Conservation (phyloP, 495 filamentous ascomycete species). For the Pseudoneurospora amorphoporcata region DNA sequence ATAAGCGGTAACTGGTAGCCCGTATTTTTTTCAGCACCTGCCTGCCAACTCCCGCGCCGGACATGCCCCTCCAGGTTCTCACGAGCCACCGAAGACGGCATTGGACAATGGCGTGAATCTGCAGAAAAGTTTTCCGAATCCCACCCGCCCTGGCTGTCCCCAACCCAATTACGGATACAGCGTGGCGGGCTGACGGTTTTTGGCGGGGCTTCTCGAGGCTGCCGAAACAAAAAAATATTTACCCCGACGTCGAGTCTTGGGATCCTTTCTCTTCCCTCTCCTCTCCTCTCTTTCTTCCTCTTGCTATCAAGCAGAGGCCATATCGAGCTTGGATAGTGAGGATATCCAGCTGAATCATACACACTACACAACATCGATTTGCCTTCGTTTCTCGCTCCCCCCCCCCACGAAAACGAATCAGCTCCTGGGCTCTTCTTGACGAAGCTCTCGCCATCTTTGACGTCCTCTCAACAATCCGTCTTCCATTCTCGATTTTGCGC, state of each 20-base stretch:
- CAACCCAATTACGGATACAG: background rate
- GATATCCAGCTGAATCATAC: background rate
- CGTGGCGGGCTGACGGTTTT: background rate
- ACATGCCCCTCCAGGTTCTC: background rate
- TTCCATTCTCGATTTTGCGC: conserved; percentile 1
- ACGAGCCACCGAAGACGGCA: background rate
- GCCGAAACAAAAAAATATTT: background rate
- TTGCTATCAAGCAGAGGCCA: background rate
- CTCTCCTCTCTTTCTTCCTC: background rate
- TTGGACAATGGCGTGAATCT: background rate
- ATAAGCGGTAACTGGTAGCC: no score
- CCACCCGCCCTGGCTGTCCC: background rate
- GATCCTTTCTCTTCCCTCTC: background rate
- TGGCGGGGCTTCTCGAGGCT: background rate
- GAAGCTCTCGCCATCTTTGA: conserved; percentile 2
- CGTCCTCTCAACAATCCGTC: background rate
- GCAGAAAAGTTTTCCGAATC: background rate
- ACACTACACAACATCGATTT: background rate
- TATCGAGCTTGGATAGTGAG: background rate
- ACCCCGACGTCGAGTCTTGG: background rate
- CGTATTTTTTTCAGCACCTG: no score
- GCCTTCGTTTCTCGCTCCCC: background rate
- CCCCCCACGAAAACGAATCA: conserved; percentile 1
- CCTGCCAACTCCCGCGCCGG: background rate
- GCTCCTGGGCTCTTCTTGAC: conserved; percentile 1